Base-by-base conservation (phyloP, 2,329 filamentous ascomycete species). In the Phialemonium atrogriseum region DNA sequence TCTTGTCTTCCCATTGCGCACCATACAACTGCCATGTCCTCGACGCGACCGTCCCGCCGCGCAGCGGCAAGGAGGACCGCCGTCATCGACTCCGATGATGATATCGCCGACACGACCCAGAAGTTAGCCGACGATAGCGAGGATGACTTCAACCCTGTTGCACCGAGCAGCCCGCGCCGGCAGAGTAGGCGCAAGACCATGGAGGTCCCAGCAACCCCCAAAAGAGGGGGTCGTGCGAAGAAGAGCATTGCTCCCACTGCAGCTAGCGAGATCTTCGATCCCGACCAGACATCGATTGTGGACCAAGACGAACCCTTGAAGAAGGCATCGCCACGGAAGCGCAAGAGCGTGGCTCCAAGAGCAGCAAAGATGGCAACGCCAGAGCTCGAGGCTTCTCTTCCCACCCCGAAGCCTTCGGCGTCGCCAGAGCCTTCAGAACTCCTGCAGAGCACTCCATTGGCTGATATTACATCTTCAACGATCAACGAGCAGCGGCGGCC, bases 121-220 rank as follows among this genome's bases (percentile, higher is more conserved):
- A 54, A 44, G 26, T 54, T 50, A 37, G 64, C 75, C 20, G 70
- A 80, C 17, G 73, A 81, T 4, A 68, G 62, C 30, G 82, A 84
- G 41, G 81, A 88, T 30, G 84, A 94, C 30, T 91, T 87, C 48
- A 82, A 81, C 26, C 86, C 86, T 3, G 81, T 80, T 28, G 72
- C 80, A 1, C 64, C 71, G 37, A 66, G 62, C 27, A 73, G 66
- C 37, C 61, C 49, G 7, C 55, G 58, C 30, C 58, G 54, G 32
- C 42, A 42, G 16, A 39, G 55, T 13, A 58, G 64, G 27, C 59
- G 53, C 34, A 62, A 68, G 7, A 61, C 65, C 11, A 55, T 66
- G 5, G 59, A 63, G 5, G 49, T 48, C 35, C 30, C 47, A 5
- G 37, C 47, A 2, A 14, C 56, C 47, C 36, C 37, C 36, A 45